phyloP scores from a whole-genome alignment of 2,329 filamentous ascomycete genomes.

The Botrytis sinoallii region DNA sequence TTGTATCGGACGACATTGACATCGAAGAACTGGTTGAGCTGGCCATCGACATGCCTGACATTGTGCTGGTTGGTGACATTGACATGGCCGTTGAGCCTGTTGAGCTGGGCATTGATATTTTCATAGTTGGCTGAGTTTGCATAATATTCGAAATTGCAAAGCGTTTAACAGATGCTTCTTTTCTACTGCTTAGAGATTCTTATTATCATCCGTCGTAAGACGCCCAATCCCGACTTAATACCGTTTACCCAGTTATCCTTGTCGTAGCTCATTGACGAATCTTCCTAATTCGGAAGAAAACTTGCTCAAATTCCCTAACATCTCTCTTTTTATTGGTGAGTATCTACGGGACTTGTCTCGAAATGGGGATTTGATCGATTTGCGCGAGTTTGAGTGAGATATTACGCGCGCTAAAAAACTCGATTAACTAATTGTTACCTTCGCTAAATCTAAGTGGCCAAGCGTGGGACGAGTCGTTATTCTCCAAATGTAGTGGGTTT shows the following conservation, averaged over 20 bases:
- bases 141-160: background rate
- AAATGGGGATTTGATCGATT: background rate
- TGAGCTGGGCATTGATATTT: background rate
- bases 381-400: background rate
- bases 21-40: background rate
- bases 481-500: background rate
- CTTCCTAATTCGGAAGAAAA: background rate
- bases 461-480: background rate
- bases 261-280: background rate
- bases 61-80: background rate
- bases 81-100: background rate
- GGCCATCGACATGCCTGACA: background rate
- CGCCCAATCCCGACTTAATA: background rate
- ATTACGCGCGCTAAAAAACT: background rate
- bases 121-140: background rate
- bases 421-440: background rate
- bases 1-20: background rate
- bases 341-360: background rate
- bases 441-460: background rate
- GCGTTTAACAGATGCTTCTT: background rate
- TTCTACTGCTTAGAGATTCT: background rate
- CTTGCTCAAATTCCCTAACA: background rate
- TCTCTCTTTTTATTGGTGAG: background rate
- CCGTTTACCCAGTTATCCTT: background rate
- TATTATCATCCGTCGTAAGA: background rate